A percentile compares a stretch with the other conserved stretches of the same genome.
phyloP scores from a whole-genome alignment of 108 stramenopile species.

The Fistulifera pelliculosa region DNA sequence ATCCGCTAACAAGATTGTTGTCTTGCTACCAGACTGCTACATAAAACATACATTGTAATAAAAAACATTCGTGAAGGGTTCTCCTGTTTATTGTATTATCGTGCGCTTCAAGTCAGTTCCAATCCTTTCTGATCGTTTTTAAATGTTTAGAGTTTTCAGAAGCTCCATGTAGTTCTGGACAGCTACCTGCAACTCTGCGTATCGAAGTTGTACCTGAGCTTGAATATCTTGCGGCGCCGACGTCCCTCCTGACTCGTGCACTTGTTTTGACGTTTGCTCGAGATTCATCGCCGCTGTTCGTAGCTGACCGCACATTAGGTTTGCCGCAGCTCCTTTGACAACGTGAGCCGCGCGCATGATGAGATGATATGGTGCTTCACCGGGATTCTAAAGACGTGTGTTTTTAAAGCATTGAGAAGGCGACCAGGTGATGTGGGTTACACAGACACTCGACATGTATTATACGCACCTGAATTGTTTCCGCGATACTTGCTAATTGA shows the following conservation, averaged over 20 bases:
- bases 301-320: conserved; percentile 83
- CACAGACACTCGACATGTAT: neutral
- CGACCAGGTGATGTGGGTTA: neutral
- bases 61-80: too few relatives aligned
- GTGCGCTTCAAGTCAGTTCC: too few relatives aligned
- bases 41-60: too few relatives aligned
- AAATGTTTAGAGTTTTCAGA: conserved; percentile 41
- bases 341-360: conserved; percentile 79
- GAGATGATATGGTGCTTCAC: conserved; percentile 42
- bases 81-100: too few relatives aligned
- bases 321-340: conserved; percentile 88
- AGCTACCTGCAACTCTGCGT: conserved; percentile 39
- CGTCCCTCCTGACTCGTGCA: conserved; percentile 21
- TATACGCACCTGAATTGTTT: conserved; percentile 48
- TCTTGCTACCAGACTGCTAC: too few relatives aligned
- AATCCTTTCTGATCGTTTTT: conserved; percentile 5
- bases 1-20: too few relatives aligned
- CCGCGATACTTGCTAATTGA: conserved; percentile 68
- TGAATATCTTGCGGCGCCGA: conserved; percentile 10
- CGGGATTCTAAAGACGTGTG: conserved; percentile 42
- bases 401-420: neutral
- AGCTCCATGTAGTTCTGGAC: conserved; percentile 50
- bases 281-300: conserved; percentile 49
- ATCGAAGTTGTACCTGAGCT: conserved; percentile 29
- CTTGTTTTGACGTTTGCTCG: conserved; percentile 48